Base-by-base conservation (phyloP, 108 stramenopile genomes). In the Cylindrotheca closterium region DNA sequence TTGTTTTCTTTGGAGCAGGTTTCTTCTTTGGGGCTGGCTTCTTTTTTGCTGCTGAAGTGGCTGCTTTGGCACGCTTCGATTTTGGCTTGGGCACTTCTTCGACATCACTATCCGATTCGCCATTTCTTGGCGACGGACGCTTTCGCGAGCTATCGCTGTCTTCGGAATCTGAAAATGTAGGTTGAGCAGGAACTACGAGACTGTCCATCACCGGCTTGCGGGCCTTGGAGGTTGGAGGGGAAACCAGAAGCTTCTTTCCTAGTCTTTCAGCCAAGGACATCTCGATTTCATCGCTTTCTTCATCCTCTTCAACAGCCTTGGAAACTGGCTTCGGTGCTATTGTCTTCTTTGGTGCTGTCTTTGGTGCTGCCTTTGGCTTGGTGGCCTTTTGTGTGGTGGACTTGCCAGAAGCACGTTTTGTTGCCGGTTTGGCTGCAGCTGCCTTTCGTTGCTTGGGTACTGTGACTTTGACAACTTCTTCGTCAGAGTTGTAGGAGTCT, bases 281-380 rank as follows among this genome's bases (percentile, higher is more conserved):
- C 27, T 63, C 74, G 21, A 69, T 67, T 45, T 22, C 73, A 24
- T 57, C 77, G 24, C 30, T 53, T 42, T 84, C 81, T 53, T 69
- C 56, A 46, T 47, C 42, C 51, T 62, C 30, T 2, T 58, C 49
- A 46, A 51, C 50, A 45, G 53, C 64, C 69, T 75, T 74, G 15
- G 65, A 17, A 0, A 57, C 29, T 30, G 76, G 60, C 24, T 51
- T 52, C 3, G 59, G 76, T 30, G 51, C 55, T 31, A 71, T 66
- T 15, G 55, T 75, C 8, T 60, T 59, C n/a, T 48, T 65, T 21
- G 71, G 79, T 30, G 53, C 26, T 37, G 68, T 62, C 68, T 74
- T 68, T 10, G 61, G 18, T 10, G 74, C 47, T 0, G 1, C 45
- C 27, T 30, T 54, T 30, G 58, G 30, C 17, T 17, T 28, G 33